A percentile compares a stretch with the other conserved stretches of the same genome.
phyloP scores from a whole-genome alignment of 305 asterid genomes.

The Caryopteris hybrid region DNA sequence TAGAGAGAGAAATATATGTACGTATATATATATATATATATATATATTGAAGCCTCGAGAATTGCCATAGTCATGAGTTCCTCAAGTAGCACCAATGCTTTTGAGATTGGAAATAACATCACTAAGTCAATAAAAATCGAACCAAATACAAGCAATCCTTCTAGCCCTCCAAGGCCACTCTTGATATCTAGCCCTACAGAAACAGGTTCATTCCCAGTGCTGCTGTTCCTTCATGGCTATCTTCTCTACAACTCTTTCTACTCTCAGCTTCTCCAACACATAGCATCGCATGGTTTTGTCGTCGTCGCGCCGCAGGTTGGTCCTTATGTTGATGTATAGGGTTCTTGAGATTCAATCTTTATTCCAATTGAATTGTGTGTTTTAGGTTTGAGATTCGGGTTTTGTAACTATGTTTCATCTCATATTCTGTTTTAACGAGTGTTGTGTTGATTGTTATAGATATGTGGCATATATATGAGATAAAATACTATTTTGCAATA shows the following conservation, averaged over 20 bases:
- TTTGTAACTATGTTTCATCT: too few species aligned
- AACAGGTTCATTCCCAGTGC: constrained; percentile 52
- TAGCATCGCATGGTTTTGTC: constrained; percentile 84
- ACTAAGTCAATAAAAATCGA: constrained; percentile 36
- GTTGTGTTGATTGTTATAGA: too few species aligned
- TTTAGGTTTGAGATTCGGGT: too few species aligned
- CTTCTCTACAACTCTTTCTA: constrained; percentile 79
- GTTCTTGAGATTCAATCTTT: background rate
- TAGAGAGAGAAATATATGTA: too few species aligned
- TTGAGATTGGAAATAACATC: constrained; percentile 38
- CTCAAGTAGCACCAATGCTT: constrained; percentile 29
- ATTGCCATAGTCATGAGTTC: constrained; percentile 23
- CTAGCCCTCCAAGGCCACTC: constrained; percentile 59
- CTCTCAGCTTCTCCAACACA: constrained; percentile 68
- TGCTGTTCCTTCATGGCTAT: constrained; percentile 78
- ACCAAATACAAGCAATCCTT: background rate
- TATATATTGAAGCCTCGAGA: too few species aligned
- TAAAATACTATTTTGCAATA: too few species aligned
- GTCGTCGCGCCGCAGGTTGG: constrained; percentile 85
- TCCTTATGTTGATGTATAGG: background rate
- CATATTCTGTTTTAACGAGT: too few species aligned
- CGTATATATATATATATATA: too few species aligned
- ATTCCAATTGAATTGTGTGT: background rate
- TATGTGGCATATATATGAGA: too few species aligned
- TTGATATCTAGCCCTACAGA: constrained; percentile 55